A percentile compares a stretch with the other conserved stretches of the same genome.
Conservation (phyloP, 306 rosid species). For the Corylus americana region DNA sequence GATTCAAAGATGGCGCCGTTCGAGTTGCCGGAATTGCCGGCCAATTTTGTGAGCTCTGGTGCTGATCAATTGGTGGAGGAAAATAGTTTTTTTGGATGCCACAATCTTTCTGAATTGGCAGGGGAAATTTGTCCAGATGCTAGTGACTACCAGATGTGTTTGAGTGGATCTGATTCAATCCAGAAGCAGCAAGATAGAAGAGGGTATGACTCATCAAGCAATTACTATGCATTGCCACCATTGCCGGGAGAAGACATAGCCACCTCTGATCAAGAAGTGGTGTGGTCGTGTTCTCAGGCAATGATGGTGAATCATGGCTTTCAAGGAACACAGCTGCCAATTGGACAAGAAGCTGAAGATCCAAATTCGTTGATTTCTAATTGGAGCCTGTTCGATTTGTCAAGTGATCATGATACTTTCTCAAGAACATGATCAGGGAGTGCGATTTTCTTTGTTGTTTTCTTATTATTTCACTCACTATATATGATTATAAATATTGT, state of each 20-base stretch:
- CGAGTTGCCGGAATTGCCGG: slow-evolving; percentile 35
- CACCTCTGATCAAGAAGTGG: slow-evolving; percentile 21
- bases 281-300: slow-evolving; percentile 47
- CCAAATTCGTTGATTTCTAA: slow-evolving; percentile 49
- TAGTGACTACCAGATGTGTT: slow-evolving; percentile 28
- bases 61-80: slow-evolving; percentile 30
- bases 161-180: slow-evolving; percentile 41
- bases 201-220: slow-evolving; percentile 20
- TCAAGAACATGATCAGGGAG: slow-evolving; percentile 34
- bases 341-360: slow-evolving; percentile 49
- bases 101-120: slow-evolving; percentile 30
- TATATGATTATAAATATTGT: background rate
- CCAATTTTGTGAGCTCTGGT: slow-evolving; percentile 29
- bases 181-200: slow-evolving; percentile 27
- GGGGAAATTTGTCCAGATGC: slow-evolving; percentile 21
- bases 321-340: slow-evolving; percentile 40
- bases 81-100: slow-evolving; percentile 38
- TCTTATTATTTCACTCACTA: slow-evolving; percentile 21
- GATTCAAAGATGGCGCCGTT: slow-evolving; percentile 15
- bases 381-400: slow-evolving; percentile 78
- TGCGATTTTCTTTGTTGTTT: slow-evolving; percentile 20
- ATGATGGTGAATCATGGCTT: slow-evolving; percentile 50
- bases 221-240: slow-evolving; percentile 64
- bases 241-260: slow-evolving; percentile 62
- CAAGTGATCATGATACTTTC: slow-evolving; percentile 51